Evolutionary conservation across 176 grass and related monocot genomes (phyloP), one percentile per base, ranked within the genome.

Genomic region (Miscanthus lutarioriparius): DNA sequence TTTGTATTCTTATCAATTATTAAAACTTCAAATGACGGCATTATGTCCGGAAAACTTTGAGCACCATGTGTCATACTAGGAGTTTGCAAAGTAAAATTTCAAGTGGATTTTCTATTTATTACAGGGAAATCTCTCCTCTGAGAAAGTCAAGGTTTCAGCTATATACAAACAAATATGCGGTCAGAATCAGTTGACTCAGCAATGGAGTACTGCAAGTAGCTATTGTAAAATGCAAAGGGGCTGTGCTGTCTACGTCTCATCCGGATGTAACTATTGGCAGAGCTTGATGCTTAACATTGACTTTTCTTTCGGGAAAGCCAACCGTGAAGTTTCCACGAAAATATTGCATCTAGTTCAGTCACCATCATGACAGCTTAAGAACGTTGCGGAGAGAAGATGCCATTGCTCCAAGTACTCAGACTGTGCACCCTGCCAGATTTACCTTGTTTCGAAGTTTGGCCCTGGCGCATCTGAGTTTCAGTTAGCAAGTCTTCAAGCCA

Each of bases 331-430:
- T 80, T 51, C 64, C 1, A 12, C 11, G 75, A 77, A 77, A 7
- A 17, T 10, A 0, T 15, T 62, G 35, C n/a, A 77, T 80, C 28
- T 25, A 80, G 64, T 80, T 36, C 78, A 49, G 78, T 80, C 64
- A 36, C 78, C 19, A 35, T 70, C 79, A 70, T 70, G 43, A 81
- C 79, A 58, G 25, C 36, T 28, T 40, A 40, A 83, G 12, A 12
- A 75, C 64, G 41, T 15, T 63, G 37, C 23, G 47, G 3, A 45
- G 5, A 23, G 10, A 73, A 64, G 13, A 32, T 44, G 6, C 2
- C 10, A 63, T 39, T 64, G 70, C 54, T 72, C 58, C 70, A 64
- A 35, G 56, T 48, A 70, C 58, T 43, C 8, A 12, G 10, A 37
- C 4, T 12, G 8, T 35, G 70, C 26, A 62, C 19, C 39, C 53